Percentiles rank a stretch among this genome's conserved stretches.
Conservation (phyloP, 1,139 yeast species). For the Suhomyces coccinellae region DNA sequence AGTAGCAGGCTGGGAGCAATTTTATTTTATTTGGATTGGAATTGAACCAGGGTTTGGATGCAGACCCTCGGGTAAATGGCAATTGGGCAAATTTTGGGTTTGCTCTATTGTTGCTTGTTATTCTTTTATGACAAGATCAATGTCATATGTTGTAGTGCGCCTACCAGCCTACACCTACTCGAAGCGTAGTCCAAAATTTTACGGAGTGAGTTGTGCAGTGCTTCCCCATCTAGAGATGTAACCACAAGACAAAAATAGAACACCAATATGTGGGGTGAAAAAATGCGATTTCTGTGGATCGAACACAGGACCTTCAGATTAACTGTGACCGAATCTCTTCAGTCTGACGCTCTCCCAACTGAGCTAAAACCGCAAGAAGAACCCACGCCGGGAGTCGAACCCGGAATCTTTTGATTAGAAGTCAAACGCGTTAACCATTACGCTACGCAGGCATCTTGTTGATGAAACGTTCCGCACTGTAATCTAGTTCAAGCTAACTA, state of each 20-base stretch:
- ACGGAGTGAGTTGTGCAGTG: neutral
- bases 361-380: constrained; percentile 59
- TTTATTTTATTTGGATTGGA: neutral
- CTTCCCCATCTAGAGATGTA: neutral
- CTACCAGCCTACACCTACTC: neutral
- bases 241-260: neutral
- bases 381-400: constrained; percentile 22
- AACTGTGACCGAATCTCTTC: constrained; percentile 50
- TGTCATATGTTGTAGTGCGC: constrained; percentile 1
- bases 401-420: constrained; percentile 21
- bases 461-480: neutral
- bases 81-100: neutral
- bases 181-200: neutral
- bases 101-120: neutral
- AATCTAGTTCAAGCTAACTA: neutral
- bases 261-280: constrained; percentile 2
- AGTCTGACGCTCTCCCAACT: constrained; percentile 93
- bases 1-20: neutral
- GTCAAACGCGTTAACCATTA: constrained; percentile 22
- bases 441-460: constrained; percentile 19
- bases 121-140: constrained; percentile 1
- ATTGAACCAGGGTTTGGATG: neutral
- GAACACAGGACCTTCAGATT: constrained; percentile 60
- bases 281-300: constrained; percentile 42
- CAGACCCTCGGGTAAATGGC: neutral